phyloP scores from a whole-genome alignment of 306 rosid species.

The Ochetophila trinervis region DNA sequence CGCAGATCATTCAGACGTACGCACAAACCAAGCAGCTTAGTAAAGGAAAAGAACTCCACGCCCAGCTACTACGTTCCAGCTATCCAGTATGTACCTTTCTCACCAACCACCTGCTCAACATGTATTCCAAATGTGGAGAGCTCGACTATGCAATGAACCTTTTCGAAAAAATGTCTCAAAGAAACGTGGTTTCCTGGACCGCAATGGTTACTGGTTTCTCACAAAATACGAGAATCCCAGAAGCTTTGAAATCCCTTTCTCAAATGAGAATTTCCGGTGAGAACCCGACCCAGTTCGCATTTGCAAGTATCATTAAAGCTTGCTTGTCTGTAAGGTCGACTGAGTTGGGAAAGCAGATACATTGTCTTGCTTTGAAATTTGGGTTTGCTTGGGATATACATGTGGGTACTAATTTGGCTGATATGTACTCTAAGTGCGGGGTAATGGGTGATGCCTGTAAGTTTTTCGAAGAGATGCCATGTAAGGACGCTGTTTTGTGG shows the following conservation, averaged over 20 bases:
- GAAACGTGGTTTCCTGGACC: constrained; percentile 62
- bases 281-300: constrained; percentile 40
- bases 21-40: constrained; percentile 42
- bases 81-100: constrained; percentile 37
- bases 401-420: constrained; percentile 57
- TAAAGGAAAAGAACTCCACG: constrained; percentile 58
- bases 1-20: constrained; percentile 37
- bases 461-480: constrained; percentile 51
- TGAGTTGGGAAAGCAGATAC: constrained; percentile 48
- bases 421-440: constrained; percentile 54
- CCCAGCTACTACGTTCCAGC: constrained; percentile 37
- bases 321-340: constrained; percentile 44
- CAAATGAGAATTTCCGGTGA: constrained; percentile 38
- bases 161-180: constrained; percentile 44
- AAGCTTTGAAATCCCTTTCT: constrained; percentile 37
- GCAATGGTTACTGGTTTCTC: constrained; percentile 52
- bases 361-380: constrained; percentile 40
- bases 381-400: constrained; percentile 38
- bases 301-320: constrained; percentile 45
- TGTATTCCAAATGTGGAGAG: constrained; percentile 49
- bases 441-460: constrained; percentile 39
- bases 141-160: constrained; percentile 35
- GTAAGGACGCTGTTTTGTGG: constrained; percentile 57
- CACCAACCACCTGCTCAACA: constrained; percentile 43
- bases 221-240: constrained; percentile 37